Evolutionary conservation across 768 basidiomycete species (phyloP).

Genomic region (Botryobasidium botryosum): DNA sequence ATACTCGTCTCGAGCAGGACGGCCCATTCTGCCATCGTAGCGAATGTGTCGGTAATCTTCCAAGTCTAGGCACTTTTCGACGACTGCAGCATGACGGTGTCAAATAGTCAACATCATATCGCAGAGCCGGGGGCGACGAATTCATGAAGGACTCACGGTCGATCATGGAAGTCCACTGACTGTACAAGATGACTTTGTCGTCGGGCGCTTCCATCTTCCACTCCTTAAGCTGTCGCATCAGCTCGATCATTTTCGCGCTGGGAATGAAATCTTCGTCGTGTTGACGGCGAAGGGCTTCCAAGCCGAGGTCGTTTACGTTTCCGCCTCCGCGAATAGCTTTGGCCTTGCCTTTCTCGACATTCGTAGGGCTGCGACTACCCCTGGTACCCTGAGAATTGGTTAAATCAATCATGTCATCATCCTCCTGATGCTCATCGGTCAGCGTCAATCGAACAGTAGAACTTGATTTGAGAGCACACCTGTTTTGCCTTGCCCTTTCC

Average conservation of each 20-base stretch:
- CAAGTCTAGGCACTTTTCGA: conserved; percentile 41
- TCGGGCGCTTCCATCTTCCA: conserved; percentile 28
- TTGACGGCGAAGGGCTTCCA: conserved; percentile 31
- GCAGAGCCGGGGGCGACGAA: not conserved
- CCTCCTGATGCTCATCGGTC: not conserved
- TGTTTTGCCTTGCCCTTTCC: too few relatives aligned
- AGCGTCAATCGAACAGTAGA: not conserved
- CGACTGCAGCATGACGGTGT: conserved; percentile 10
- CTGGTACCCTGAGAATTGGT: not conserved
- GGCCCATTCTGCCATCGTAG: conserved; percentile 56
- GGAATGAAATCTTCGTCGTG: too few relatives aligned
- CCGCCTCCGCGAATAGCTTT: conserved; percentile 8
- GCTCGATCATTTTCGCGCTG: conserved; percentile 48
- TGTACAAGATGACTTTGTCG: conserved; percentile 56
- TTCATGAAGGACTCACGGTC: conserved; percentile 23
- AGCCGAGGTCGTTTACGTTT: conserved; percentile 26
- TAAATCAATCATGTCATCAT: not conserved
- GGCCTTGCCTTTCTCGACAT: conserved; percentile 16
- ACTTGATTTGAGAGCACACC: too few relatives aligned
- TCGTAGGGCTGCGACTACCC: conserved; percentile 6
- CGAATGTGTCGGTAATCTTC: conserved; percentile 41
- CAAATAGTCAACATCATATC: not conserved
- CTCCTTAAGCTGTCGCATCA: conserved; percentile 8
- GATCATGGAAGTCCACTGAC: conserved; percentile 64
- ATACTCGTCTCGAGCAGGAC: conserved; percentile 29